These are phyloP conservation scores for Saxophila tyrrhenica DNA, from an alignment of 495 filamentous ascomycete genomes.

Conservation along the genomic window DNA sequence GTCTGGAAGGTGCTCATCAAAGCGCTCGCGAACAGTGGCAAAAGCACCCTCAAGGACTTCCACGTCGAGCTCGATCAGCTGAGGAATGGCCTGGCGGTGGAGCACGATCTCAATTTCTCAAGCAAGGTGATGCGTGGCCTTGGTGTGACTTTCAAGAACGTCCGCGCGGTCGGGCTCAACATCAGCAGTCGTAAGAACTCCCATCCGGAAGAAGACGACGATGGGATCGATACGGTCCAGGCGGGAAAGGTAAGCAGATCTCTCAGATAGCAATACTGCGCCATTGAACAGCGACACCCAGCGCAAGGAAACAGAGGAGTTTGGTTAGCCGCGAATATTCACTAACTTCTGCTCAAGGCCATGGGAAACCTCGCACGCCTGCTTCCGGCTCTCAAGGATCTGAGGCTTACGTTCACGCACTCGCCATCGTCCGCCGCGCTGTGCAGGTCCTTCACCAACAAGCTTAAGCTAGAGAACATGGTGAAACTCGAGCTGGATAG, in stretches of 20 bases:
- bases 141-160: neutral
- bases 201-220: neutral
- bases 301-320: too few species aligned
- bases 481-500: slow-evolving; percentile 3
- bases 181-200: neutral
- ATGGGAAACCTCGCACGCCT: neutral
- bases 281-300: too few species aligned
- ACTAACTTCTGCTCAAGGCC: neutral
- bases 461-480: slow-evolving; percentile 1
- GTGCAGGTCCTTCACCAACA: neutral
- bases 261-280: too few species aligned
- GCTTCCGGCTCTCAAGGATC: neutral
- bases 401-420: slow-evolving; percentile 5
- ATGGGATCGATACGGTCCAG: neutral
- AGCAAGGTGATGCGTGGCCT: neutral
- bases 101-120: neutral
- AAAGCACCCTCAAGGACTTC: slow-evolving; percentile 2
- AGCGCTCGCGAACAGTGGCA: neutral
- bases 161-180: neutral
- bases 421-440: neutral
- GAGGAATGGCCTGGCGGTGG: neutral
- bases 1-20: neutral
- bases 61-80: neutral
- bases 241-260: neutral
- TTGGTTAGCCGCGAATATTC: too few species aligned